These are phyloP conservation scores for Polysphondylium violaceum DNA, from an alignment of 78 protist species.

Conservation along the genomic window DNA sequence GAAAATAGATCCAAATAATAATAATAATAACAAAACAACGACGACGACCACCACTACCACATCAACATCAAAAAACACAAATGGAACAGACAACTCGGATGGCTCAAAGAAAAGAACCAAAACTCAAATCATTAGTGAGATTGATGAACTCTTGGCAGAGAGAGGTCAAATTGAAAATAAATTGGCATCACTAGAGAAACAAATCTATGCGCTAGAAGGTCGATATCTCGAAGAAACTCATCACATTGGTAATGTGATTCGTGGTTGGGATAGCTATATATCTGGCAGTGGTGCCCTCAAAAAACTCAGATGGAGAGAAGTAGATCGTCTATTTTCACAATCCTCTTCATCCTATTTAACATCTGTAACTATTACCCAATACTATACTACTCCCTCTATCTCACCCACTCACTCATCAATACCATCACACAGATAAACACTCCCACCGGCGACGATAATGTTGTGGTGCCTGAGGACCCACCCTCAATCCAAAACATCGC, in stretches of 20 bases:
- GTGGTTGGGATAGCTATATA: conserved; percentile 81
- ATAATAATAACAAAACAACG: too few relatives aligned
- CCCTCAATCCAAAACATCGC: too few relatives aligned
- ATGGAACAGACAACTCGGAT: not conserved
- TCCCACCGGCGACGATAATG: too few relatives aligned
- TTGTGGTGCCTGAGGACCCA: too few relatives aligned
- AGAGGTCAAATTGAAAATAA: conserved; percentile 52
- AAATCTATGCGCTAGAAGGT: conserved; percentile 82
- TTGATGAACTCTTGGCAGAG: conserved; percentile 29
- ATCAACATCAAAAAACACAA: not conserved
- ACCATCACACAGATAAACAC: too few relatives aligned
- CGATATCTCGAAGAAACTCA: conserved; percentile 81
- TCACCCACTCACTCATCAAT: too few relatives aligned
- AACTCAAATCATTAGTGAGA: conserved; percentile 49
- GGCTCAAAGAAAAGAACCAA: conserved; percentile 26
- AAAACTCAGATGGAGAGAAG: conserved; percentile 66
- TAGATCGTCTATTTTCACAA: conserved; percentile 51
- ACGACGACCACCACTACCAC: not conserved
- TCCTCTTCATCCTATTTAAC: conserved; percentile 49
- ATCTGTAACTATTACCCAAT: conserved; percentile 3
- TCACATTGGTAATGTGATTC: conserved; percentile 78
- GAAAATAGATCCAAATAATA: too few relatives aligned
- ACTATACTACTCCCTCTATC: not conserved
- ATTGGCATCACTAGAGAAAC: conserved; percentile 59
- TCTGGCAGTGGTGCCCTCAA: conserved; percentile 83